Base-by-base conservation (phyloP, 2,329 filamentous ascomycete species). In the Curvularia lunata region DNA sequence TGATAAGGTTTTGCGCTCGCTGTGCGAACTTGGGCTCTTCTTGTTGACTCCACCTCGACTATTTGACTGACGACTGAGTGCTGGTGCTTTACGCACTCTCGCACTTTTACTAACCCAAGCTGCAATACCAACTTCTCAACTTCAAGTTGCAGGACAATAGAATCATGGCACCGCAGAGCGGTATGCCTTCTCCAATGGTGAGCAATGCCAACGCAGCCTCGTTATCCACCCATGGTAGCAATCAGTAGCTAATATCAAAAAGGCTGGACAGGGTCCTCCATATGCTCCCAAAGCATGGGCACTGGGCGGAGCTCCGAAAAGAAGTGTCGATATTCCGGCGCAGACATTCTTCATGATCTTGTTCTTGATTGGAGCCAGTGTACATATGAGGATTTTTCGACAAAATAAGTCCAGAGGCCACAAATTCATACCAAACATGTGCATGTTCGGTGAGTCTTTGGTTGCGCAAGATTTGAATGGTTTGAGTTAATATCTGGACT, bases 341-440 rank as follows among this genome's bases (percentile, higher is more conserved):
- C 71, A 72, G 27, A 65, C 78, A 3, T 69, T 81, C 38, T 78
- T 81, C 58, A 70, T 81, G 32, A 27, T 71, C 21, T 66, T 82
- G n/a, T 82, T 75, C 66, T 60, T 80, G 32, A 41, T 70, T 47
- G 74, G 70, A n/a, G 79, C 77, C 5, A 67, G 67, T 7, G 65
- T 68, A 5, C 77, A 82, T 60, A 79, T 81, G 75, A 72, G 69
- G 3, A 77, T 79, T 30, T 77, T 80, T 55, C 73, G 74, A 59
- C 58, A 65, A 28, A 81, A 82, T 60, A 67, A 56, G 52, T 61
- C 66, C 30, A 64, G 68, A 50, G 71, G 70, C 1, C 78, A 81
- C 62, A 79, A 78, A 23, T 82, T 82, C 52, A 40, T 80, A 7
- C 66, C 79, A 52, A 77, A 70, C 32, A 58, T 66, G 13, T 65